These are phyloP conservation scores for Mrakia blollopis DNA, from an alignment of 768 basidiomycete genomes.

Conservation along the genomic window DNA sequence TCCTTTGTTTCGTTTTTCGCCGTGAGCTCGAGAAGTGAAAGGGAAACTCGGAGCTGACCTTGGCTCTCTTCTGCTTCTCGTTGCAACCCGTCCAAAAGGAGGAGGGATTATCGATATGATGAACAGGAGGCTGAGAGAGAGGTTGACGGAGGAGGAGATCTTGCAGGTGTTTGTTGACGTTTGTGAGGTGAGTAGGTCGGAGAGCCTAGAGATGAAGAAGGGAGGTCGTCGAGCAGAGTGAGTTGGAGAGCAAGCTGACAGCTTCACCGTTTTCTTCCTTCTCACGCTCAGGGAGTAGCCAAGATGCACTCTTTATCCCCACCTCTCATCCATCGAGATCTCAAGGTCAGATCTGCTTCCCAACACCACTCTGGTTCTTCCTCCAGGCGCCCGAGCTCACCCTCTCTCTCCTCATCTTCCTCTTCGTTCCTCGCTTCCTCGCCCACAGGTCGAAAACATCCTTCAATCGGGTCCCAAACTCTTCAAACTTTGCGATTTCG, in stretches of 20 bases:
- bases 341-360: conserved; percentile 53
- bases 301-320: conserved; percentile 92
- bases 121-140: conserved; percentile 90
- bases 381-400: background rate
- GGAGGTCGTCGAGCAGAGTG: background rate
- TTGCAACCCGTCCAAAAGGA: conserved; percentile 55
- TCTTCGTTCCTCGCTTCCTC: conserved; percentile 71
- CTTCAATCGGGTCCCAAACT: conserved; percentile 75
- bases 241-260: too few relatives aligned
- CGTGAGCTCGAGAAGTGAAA: too few relatives aligned
- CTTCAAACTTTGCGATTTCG: conserved; percentile 97
- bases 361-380: background rate
- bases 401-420: conserved; percentile 51
- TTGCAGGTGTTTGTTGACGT: conserved; percentile 97
- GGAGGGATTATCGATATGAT: conserved; percentile 99
- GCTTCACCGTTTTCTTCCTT: background rate
- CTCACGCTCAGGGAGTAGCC: conserved; percentile 60
- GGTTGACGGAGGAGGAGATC: conserved; percentile 92
- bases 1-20: too few relatives aligned
- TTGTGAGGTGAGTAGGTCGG: conserved; percentile 57
- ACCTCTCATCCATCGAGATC: conserved; percentile 87
- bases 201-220: background rate
- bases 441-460: conserved; percentile 98
- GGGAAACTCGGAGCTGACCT: background rate
- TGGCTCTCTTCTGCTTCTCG: background rate